Base-by-base conservation (phyloP, 805 yeast genomes). In the Cyberlindnera xylosilytica region DNA sequence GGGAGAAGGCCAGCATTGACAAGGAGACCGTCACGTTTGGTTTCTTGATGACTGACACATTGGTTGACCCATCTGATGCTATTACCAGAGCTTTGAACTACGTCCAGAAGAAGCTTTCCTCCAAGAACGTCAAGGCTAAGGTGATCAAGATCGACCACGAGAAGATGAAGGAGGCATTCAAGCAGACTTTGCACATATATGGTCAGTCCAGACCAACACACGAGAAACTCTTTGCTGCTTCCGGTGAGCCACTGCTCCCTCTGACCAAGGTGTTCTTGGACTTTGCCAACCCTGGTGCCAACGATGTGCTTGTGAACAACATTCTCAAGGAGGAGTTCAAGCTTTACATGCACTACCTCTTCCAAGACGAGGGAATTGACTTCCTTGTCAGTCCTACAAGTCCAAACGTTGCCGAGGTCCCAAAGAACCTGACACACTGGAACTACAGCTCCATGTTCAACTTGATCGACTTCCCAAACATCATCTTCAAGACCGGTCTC, bases 401-500 rank as follows among this genome's bases (percentile, higher is more conserved):
- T 58, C 75, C 76, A 44, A 82, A 83, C 51, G 84, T 82, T 40
- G 87, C 91, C 5, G 87, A 88, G 18, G 70, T 72, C 35, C 77
- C 83, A 33, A 78, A 75, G 39, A 71, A 75, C 48, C 73, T 84
- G 6, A 77, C 72, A 57, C 83, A 82, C 62, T 86, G 93, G 90
- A 82, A 87, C 15, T 86, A 86, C 69, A 81, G 90, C 10, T 68
- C 89, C 3, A 72, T 83, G 54, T 86, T 77, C 74, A 85, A 85
- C 63, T 54, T 84, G 46, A 62, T 83, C 46, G 93, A 85, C 60
- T 74, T 80, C 60, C 93, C 95, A 34, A 78, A 81, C 32, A 70
- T 82, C 49, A 70, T 73, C 5, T 69, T 78, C 64, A 87, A 81
- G 55, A 78, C 87, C 3, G 84, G 85, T 9, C 62, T 80, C 50